Conservation (phyloP, 495 filamentous ascomycete genomes). For the Aspergillus asperescens region DNA sequence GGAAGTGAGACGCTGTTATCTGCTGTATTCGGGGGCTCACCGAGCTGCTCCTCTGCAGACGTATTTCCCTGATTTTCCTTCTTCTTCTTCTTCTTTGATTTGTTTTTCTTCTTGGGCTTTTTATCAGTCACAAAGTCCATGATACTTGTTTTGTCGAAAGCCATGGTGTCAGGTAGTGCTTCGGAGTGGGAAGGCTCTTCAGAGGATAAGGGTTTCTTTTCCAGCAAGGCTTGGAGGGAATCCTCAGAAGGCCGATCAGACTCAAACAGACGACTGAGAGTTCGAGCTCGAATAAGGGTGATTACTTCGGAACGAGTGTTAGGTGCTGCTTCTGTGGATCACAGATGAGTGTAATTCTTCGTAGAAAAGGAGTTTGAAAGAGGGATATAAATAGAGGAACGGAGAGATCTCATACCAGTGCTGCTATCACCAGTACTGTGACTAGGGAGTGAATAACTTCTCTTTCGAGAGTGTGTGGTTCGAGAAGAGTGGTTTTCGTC, state of each 20-base stretch:
- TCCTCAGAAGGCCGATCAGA: background rate
- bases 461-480: background rate
- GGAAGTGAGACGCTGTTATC: background rate
- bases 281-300: slow-evolving; percentile 10
- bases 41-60: background rate
- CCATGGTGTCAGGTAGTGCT: background rate
- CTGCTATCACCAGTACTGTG: background rate
- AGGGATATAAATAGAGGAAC: background rate
- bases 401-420: background rate
- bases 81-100: slow-evolving; percentile 10
- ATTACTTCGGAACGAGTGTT: slow-evolving; percentile 9
- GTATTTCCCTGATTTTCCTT: background rate
- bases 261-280: slow-evolving; percentile 2
- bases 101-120: slow-evolving; percentile 14
- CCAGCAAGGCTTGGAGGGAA: background rate
- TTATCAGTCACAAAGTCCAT: slow-evolving; percentile 6
- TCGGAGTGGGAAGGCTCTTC: background rate
- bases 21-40: background rate
- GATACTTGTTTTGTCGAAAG: background rate
- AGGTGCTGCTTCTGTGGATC: background rate
- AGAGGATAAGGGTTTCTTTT: background rate
- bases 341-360: background rate
- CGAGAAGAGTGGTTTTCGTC: background rate
- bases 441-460: background rate
- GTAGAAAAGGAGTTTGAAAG: background rate